Base-by-base conservation (phyloP, 2,329 filamentous ascomycete genomes). In the Aspergillus novoparasiticus region DNA sequence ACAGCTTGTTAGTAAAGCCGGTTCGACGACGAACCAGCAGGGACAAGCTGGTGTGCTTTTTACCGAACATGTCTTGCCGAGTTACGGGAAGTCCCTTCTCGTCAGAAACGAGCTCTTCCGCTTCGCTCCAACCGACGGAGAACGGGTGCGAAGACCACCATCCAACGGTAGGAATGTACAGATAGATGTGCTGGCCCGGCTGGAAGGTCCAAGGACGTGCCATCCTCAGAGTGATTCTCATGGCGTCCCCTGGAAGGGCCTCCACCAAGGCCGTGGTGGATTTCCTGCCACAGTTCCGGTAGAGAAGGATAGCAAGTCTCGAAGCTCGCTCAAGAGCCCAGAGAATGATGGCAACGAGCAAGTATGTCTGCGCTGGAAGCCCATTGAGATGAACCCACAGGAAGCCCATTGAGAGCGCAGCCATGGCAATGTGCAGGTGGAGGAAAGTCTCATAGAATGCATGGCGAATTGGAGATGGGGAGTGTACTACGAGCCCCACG, bases 371-470 rank as follows among this genome's bases (percentile, higher is more conserved):
- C 73, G 94, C 90, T 3, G 90, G 86, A 6, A 93, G 81, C 4
- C 82, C 78, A 32, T 92, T 86, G 11, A 91, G 88, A 81, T 98
- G 95, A 43, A 94, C 82, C 85, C 89, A 95, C 10, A 94, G 88
- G 71, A 89, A 89, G 61, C 86, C 82, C 57, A 97, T 86, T 55
- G 84, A 82, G 59, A 92, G 74, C 41, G 90, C 77, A 45, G 89
- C 93, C 57, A 96, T 81, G 43, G 91, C 77, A 69, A 96, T 93
- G 80, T 98, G 95, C 34, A 90, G 79, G 75, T 91, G 92, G 71
- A 98, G 85, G 81, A 99, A 99, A 1, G 93, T 96, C 81, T 99
- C 95, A 81, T 99, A 99, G 76, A 97, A 97, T 45, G 94, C 93
- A 78, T 97, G 94, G 65, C 95, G 89, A 58, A 99, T 75, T 0